These are phyloP conservation scores for Fusarium tjaetaba DNA, from an alignment of 2,329 filamentous ascomycete genomes.

Conservation along the genomic window DNA sequence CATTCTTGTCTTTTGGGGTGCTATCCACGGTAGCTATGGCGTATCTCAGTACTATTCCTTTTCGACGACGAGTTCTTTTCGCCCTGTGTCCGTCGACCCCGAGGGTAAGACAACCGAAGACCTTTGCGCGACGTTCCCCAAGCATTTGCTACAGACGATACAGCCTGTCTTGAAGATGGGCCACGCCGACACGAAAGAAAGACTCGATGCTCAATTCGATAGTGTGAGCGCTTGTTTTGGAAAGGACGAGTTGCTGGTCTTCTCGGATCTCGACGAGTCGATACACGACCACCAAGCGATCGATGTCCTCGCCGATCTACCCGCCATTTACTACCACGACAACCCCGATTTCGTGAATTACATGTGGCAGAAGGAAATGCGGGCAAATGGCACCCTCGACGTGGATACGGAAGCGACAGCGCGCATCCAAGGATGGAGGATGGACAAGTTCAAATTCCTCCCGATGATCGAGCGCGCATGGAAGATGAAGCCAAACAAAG, in stretches of 20 bases:
- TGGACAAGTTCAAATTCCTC: conserved; percentile 68
- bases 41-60: conserved; percentile 45
- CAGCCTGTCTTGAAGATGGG: conserved; percentile 50
- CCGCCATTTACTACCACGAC: conserved; percentile 50
- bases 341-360: conserved; percentile 54
- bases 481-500: conserved; percentile 55
- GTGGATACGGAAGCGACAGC: conserved; percentile 42
- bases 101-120: conserved; percentile 38
- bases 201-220: conserved; percentile 56
- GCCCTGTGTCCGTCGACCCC: conserved; percentile 44
- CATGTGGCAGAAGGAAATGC: conserved; percentile 52
- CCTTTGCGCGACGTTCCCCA: conserved; percentile 48
- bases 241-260: conserved; percentile 55
- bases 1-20: conserved; percentile 41
- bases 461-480: conserved; percentile 64
- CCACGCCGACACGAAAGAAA: conserved; percentile 44
- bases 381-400: conserved; percentile 47
- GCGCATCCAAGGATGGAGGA: conserved; percentile 58
- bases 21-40: conserved; percentile 38
- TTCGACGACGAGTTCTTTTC: conserved; percentile 45
- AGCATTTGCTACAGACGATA: conserved; percentile 44
- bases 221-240: conserved; percentile 63
- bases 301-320: conserved; percentile 59
- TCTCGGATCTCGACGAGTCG: conserved; percentile 61
- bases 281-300: conserved; percentile 55